These are phyloP conservation scores for Ambrosiella beaveri DNA, from an alignment of 2,329 filamentous ascomycete genomes.

Conservation along the genomic window DNA sequence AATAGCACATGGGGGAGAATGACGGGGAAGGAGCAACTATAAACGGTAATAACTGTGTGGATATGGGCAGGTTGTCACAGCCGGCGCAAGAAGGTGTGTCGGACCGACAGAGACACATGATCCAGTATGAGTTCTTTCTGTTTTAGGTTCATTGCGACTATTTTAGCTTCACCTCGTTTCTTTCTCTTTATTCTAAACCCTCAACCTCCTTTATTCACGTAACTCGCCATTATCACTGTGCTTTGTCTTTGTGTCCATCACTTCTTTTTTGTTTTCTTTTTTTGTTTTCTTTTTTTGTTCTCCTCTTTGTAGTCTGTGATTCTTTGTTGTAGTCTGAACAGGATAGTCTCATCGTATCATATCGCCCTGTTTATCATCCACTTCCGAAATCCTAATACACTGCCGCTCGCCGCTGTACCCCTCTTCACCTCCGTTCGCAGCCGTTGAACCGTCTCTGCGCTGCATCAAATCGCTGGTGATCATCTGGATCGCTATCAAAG, in stretches of 20 bases:
- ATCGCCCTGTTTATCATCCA: too few species aligned
- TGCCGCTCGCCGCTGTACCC: too few species aligned
- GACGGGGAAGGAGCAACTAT: background rate
- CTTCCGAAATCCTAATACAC: too few species aligned
- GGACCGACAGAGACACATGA: background rate
- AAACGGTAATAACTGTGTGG: background rate
- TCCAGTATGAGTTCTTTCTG: background rate
- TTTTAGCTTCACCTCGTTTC: conserved; percentile 11
- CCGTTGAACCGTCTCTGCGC: too few species aligned
- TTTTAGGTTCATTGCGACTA: background rate
- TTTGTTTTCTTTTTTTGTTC: background rate
- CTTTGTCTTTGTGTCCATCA: background rate
- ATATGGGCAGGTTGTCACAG: background rate
- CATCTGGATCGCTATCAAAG: too few species aligned
- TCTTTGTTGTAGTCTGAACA: background rate
- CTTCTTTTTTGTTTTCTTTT: conserved; percentile 6
- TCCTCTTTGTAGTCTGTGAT: background rate
- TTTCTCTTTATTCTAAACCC: conserved; percentile 5
- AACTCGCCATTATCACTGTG: background rate
- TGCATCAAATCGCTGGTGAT: too few species aligned
- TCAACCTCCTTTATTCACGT: background rate
- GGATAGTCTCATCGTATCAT: too few species aligned
- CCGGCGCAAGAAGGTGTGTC: background rate
- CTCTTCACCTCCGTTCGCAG: too few species aligned
- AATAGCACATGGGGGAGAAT: background rate